Evolutionary conservation across 2,329 filamentous ascomycete genomes (phyloP).

Genomic region (Xylaria sp.): DNA sequence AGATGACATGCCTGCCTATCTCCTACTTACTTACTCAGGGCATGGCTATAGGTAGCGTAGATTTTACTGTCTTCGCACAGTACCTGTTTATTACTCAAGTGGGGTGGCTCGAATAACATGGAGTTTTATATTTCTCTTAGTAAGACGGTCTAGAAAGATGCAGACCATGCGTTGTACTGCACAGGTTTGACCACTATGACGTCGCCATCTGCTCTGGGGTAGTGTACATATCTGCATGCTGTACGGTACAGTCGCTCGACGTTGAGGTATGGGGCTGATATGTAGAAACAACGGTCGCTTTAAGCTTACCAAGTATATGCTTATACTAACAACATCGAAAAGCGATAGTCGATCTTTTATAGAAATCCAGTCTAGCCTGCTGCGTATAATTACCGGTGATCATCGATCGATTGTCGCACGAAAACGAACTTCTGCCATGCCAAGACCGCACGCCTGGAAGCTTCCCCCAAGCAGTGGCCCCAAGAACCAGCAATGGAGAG

Average conservation of each 20-base stretch:
- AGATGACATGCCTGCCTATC: not conserved
- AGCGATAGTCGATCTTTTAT: slow-evolving; percentile 2
- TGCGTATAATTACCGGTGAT: slow-evolving; percentile 20
- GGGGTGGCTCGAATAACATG: not conserved
- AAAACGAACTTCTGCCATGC: slow-evolving; percentile 29
- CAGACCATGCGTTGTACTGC: slow-evolving; percentile 2
- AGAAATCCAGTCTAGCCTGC: not conserved
- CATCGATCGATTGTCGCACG: slow-evolving; percentile 21
- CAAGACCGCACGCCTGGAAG: slow-evolving; percentile 18
- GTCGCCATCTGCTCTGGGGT: slow-evolving; percentile 2
- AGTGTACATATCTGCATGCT: not conserved
- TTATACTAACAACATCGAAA: not conserved
- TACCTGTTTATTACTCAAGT: slow-evolving; percentile 1
- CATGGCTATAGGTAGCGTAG: too few species aligned
- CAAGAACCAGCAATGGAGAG: slow-evolving; percentile 1
- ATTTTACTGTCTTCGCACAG: not conserved
- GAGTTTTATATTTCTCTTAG: slow-evolving; percentile 18
- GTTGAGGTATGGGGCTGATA: not conserved
- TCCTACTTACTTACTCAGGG: too few species aligned
- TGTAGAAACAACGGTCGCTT: not conserved
- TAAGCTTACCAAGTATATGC: not conserved
- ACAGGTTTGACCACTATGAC: slow-evolving; percentile 15
- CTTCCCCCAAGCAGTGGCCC: not conserved
- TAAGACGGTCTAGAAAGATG: slow-evolving; percentile 9
- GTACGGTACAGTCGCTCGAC: not conserved